Conservation (phyloP, 208 protist genomes). For the Spongospora subterranea region DNA sequence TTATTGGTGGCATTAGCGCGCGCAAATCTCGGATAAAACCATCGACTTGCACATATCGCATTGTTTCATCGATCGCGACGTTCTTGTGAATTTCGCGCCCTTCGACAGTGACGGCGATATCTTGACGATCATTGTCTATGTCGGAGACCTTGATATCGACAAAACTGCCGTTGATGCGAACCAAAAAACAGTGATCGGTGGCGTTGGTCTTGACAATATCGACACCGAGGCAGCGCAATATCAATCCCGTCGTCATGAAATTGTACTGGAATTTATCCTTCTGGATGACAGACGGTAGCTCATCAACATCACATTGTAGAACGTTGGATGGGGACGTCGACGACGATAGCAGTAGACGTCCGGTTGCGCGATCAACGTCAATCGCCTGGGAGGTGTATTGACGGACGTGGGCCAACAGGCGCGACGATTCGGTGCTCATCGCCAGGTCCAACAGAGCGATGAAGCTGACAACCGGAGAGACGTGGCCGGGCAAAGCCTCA, state of each 20-base stretch:
- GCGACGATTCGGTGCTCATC: background rate
- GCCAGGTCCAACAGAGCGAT: background rate
- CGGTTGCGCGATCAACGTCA: background rate
- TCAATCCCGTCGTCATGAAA: background rate
- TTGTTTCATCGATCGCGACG: no score
- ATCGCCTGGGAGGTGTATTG: background rate
- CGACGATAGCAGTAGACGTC: background rate
- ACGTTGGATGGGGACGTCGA: background rate
- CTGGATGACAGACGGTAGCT: background rate
- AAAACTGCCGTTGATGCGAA: background rate
- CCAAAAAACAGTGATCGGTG: background rate
- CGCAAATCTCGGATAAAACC: no score
- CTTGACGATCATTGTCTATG: no score
- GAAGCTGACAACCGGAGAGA: background rate
- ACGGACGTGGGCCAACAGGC: background rate
- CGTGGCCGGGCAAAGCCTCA: background rate
- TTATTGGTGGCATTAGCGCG: no score
- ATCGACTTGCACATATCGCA: no score
- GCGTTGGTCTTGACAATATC: background rate
- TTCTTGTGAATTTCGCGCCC: no score
- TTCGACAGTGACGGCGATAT: no score
- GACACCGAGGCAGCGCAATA: background rate
- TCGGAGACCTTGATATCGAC: no score
- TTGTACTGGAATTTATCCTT: background rate
- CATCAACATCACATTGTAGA: background rate